Evolutionary conservation across 2,329 filamentous ascomycete genomes (phyloP).

Genomic region (Teratosphaeria nubilosa): DNA sequence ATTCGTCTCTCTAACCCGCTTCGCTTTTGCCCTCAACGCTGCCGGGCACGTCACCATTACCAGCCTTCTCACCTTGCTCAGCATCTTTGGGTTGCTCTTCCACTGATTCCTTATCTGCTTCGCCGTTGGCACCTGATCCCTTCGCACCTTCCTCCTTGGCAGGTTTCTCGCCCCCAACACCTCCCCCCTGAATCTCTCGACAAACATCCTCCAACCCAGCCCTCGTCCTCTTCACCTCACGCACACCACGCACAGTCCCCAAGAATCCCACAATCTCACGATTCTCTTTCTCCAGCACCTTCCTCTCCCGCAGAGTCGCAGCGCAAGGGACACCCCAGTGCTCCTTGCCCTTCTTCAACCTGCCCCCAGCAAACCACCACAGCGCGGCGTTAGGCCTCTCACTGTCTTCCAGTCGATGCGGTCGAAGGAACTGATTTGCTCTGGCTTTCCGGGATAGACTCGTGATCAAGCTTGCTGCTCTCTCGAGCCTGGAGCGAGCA

Average conservation of each 20-base stretch:
- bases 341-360: not conserved
- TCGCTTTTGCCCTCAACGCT: not conserved
- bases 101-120: not conserved
- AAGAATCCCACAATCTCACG: constrained; percentile 5
- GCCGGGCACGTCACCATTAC: not conserved
- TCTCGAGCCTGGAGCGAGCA: not conserved
- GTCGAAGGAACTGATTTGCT: not conserved
- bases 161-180: not conserved
- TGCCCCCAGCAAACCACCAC: constrained; percentile 6
- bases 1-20: not conserved
- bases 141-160: not conserved
- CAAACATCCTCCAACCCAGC: not conserved
- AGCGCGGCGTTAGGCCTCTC: constrained; percentile 3
- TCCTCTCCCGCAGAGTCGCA: constrained; percentile 1
- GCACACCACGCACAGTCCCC: constrained; percentile 3
- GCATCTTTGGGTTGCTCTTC: not conserved
- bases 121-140: not conserved
- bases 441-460: not conserved
- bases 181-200: not conserved
- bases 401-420: not conserved
- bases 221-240: constrained; percentile 1
- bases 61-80: not conserved
- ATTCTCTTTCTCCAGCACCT: constrained; percentile 1
- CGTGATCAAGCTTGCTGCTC: not conserved
- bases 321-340: constrained; percentile 2